A percentile compares a stretch with the other conserved stretches of the same genome.
phyloP scores from a whole-genome alignment of 345 rosid genomes.

The Dipteronia dyeriana region DNA sequence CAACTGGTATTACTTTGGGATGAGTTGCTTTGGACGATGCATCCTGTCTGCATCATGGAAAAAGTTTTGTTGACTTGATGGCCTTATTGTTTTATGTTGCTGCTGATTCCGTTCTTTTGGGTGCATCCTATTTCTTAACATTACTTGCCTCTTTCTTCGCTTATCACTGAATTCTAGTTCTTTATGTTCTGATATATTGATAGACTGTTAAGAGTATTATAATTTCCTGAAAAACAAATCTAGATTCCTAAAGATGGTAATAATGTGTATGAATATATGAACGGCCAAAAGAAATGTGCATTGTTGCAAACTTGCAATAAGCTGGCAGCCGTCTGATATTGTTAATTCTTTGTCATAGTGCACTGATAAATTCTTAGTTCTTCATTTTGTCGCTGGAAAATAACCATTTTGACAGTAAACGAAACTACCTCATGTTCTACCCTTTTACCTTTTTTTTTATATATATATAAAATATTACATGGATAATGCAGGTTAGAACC shows the following conservation, averaged over 20 bases:
- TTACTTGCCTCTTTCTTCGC: neutral
- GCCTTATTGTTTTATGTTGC: neutral
- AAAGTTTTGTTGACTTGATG: neutral
- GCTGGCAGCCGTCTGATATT: neutral
- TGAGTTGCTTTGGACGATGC: neutral
- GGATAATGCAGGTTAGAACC: constrained; percentile 64
- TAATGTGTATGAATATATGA: neutral
- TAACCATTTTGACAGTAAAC: neutral
- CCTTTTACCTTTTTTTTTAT: neutral
- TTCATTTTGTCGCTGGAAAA: neutral
- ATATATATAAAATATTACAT: neutral
- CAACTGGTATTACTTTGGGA: neutral
- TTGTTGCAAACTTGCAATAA: too few species aligned
- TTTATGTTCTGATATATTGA: too few species aligned
- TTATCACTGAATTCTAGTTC: neutral
- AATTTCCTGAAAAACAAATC: too few species aligned
- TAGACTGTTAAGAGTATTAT: too few species aligned
- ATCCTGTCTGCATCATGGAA: neutral
- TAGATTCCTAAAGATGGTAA: neutral
- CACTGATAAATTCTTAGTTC: too few species aligned
- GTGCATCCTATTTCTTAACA: neutral
- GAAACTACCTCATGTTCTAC: neutral
- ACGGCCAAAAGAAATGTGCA: too few species aligned
- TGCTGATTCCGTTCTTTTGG: neutral
- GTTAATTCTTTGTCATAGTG: neutral